Evolutionary conservation across 768 basidiomycete species (phyloP), one percentile per base, ranked within the genome.

Genomic region (Hygrophoropsis aurantiaca): DNA sequence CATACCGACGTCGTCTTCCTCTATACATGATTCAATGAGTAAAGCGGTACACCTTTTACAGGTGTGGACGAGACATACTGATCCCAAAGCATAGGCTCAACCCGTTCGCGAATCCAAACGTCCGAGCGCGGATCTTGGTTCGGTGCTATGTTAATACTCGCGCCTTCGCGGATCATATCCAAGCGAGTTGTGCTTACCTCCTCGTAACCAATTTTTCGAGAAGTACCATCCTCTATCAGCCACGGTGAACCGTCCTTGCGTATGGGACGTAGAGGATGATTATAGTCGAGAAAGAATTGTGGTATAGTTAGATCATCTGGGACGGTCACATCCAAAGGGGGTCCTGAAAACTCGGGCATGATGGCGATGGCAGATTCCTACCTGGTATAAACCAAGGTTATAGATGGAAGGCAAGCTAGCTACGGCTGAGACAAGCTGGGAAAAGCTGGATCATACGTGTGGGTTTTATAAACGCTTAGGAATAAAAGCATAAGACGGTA

Each of bases 251-350:
- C 66, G 0, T 63, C 50, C 18, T 71, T 72, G 42, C 82, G 69
- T 9, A 56, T n/a, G 0, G 84, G 84, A 33, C 77, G 59, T 7
- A 69, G 42, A 7, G 71, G 63, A 35, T 76, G 68, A 19, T 65
- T 59, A 19, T 58, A 60, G 43, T 79, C 75, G 15, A 87, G 70
- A 37, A 87, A 70, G 58, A 87, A 87, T 61, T 87, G 85, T 6
- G 84, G 78, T 8, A 87, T 69, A 18, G 77, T 79, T 33, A 86
- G 64, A 62, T 85, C 61, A 54, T 86, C 82, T 13, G 84, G 84
- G 44, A 84, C 79, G 32, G 55, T 54, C 42, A 68, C 68, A 39
- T 75, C 56, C 11, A 65, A 45, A 33, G 52, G 45, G 7, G 53
- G 60, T n/a, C 58, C 56, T 20, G 52, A 51, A 53, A 65, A 59